Percentiles rank a stretch among this genome's conserved stretches.
phyloP scores from a whole-genome alignment of 2,329 filamentous ascomycete species.

The Plenodomus biglobosus region DNA sequence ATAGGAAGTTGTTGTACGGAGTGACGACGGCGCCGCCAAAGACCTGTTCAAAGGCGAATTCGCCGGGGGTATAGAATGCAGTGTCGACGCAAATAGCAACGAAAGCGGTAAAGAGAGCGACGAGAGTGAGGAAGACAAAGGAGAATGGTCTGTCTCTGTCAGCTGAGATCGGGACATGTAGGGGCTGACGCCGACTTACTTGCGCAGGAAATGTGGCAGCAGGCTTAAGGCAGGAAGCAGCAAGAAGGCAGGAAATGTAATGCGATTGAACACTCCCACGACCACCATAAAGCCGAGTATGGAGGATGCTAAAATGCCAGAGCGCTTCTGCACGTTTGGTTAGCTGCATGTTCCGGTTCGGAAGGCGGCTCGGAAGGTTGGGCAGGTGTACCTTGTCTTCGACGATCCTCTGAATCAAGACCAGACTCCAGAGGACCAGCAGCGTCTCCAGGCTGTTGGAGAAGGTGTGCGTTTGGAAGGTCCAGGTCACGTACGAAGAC shows the following conservation, averaged over 20 bases:
- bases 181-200: constrained; percentile 56
- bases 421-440: constrained; percentile 88
- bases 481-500: constrained; percentile 98
- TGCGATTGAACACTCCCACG: constrained; percentile 91
- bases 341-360: constrained; percentile 32
- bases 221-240: constrained; percentile 79
- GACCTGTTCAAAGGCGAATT: constrained; percentile 66
- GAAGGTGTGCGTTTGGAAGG: constrained; percentile 96
- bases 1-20: constrained; percentile 56
- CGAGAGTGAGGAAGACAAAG: constrained; percentile 64
- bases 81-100: constrained; percentile 83
- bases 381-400: constrained; percentile 67
- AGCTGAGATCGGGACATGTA: constrained; percentile 1
- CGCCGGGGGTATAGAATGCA: constrained; percentile 68
- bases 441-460: constrained; percentile 97
- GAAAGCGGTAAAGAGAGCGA: constrained; percentile 67
- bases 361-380: constrained; percentile 24
- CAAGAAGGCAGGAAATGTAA: constrained; percentile 94
- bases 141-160: constrained; percentile 53
- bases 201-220: constrained; percentile 80
- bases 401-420: constrained; percentile 83
- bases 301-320: constrained; percentile 73
- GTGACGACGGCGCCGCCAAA: constrained; percentile 57
- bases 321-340: constrained; percentile 61
- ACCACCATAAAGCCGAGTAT: constrained; percentile 79